These are phyloP conservation scores for Cornus controversa DNA, from an alignment of 148 eudicot species.

Conservation along the genomic window DNA sequence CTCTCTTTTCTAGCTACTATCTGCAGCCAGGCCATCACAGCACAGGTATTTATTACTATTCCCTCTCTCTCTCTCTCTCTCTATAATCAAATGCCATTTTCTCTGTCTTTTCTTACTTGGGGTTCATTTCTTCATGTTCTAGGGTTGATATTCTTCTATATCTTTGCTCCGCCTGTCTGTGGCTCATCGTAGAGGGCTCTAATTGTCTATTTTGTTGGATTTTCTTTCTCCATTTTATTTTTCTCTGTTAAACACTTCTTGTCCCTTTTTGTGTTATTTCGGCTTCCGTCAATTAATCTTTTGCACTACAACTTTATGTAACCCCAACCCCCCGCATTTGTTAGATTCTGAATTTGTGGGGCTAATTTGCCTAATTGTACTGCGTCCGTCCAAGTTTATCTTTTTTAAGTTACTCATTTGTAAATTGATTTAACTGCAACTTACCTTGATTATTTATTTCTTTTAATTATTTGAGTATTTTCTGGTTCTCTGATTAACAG, in stretches of 20 bases:
- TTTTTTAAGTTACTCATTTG: neutral
- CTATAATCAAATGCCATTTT: too few relatives aligned
- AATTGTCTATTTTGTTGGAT: neutral
- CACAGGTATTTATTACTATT: too few relatives aligned
- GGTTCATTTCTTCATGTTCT: neutral
- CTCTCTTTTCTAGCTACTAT: too few relatives aligned
- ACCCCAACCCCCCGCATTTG: neutral
- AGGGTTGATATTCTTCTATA: conserved; percentile 12
- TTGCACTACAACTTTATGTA: neutral
- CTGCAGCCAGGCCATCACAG: too few relatives aligned
- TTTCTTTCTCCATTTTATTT: neutral
- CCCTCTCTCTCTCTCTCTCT: too few relatives aligned
- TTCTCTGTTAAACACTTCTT: too few relatives aligned
- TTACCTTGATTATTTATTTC: neutral
- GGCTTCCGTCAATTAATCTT: neutral
- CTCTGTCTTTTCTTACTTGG: too few relatives aligned
- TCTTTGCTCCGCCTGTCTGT: neutral
- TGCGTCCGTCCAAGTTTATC: neutral
- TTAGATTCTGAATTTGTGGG: neutral
- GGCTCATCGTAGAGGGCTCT: neutral
- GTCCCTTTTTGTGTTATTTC: too few relatives aligned
- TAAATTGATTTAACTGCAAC: neutral
- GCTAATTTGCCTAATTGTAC: neutral
- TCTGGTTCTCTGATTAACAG: conserved; percentile 2
- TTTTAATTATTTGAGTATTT: neutral